Evolutionary conservation across 1,284 basidiomycete species (phyloP).

Genomic region (Heterobasidion irregulare): DNA sequence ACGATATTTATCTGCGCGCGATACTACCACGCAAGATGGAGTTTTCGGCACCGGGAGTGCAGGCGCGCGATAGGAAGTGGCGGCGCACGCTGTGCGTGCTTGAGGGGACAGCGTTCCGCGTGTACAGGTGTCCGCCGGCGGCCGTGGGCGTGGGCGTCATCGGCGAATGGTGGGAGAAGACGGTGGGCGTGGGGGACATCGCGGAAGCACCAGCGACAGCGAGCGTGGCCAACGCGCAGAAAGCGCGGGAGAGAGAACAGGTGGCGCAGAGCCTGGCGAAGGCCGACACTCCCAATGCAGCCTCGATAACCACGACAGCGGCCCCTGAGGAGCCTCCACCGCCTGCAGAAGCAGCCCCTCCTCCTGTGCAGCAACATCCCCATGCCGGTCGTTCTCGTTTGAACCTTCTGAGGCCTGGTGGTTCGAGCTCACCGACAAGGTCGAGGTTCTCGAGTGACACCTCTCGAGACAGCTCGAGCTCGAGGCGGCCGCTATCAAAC

Average conservation of each 20-base stretch:
- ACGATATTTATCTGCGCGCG: slow-evolving; percentile 77
- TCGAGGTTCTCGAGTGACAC: background rate
- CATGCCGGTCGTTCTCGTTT: background rate
- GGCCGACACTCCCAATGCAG: slow-evolving; percentile 3
- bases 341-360: background rate
- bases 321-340: too few species aligned
- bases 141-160: slow-evolving; percentile 40
- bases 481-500: slow-evolving; percentile 7
- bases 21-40: slow-evolving; percentile 93
- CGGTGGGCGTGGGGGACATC: slow-evolving; percentile 60
- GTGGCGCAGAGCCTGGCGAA: slow-evolving; percentile 14
- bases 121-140: slow-evolving; percentile 66
- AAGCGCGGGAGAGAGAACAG: slow-evolving; percentile 12
- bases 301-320: background rate
- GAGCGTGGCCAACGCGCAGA: slow-evolving; percentile 14
- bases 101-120: slow-evolving; percentile 83
- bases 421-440: background rate
- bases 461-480: background rate
- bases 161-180: slow-evolving; percentile 70
- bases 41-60: slow-evolving; percentile 78
- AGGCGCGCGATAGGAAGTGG: slow-evolving; percentile 91
- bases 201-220: slow-evolving; percentile 13
- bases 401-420: background rate
- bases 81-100: slow-evolving; percentile 82
- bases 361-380: background rate